Percentiles rank a stretch among this genome's conserved stretches.
phyloP scores from a whole-genome alignment of 2,329 filamentous ascomycete genomes.

The Mycocentrospora acerina region DNA sequence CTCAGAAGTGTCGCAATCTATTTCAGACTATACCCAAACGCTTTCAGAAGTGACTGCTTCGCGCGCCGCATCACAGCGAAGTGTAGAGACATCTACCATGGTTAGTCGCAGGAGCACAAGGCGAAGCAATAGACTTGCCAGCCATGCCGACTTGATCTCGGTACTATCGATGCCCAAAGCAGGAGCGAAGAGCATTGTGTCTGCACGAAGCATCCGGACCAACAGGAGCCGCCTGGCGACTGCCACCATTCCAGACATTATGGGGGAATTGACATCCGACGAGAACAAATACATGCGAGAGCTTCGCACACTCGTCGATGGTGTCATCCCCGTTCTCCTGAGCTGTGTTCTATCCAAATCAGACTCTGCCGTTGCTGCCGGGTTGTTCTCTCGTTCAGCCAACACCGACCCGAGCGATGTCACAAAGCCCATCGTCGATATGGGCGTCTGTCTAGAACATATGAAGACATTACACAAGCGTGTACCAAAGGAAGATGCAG shows the following conservation, averaged over 20 bases:
- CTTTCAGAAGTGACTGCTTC: constrained; percentile 26
- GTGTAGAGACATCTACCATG: constrained; percentile 39
- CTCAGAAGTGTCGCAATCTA: constrained; percentile 26
- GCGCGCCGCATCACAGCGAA: constrained; percentile 30
- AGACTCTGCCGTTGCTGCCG: constrained; percentile 63
- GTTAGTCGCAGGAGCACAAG: constrained; percentile 52
- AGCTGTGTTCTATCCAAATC: constrained; percentile 78
- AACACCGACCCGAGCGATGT: constrained; percentile 61
- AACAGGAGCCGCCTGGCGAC: constrained; percentile 66
- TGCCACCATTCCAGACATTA: constrained; percentile 72
- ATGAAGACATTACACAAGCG: constrained; percentile 78
- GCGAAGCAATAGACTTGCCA: constrained; percentile 71
- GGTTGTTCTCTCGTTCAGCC: constrained; percentile 65
- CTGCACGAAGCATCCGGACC: constrained; percentile 75
- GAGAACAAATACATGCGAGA: constrained; percentile 88
- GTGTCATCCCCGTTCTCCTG: constrained; percentile 89
- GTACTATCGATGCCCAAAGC: constrained; percentile 74
- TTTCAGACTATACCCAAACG: constrained; percentile 18
- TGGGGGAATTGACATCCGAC: constrained; percentile 78
- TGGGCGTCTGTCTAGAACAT: constrained; percentile 88
- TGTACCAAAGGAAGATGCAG: constrained; percentile 72
- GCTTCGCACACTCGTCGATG: constrained; percentile 88
- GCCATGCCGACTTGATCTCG: constrained; percentile 91
- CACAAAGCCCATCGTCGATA: constrained; percentile 86
- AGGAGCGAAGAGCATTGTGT: constrained; percentile 69